These are phyloP conservation scores for Lentinula guzmanii DNA, from an alignment of 768 basidiomycete species.

Conservation along the genomic window DNA sequence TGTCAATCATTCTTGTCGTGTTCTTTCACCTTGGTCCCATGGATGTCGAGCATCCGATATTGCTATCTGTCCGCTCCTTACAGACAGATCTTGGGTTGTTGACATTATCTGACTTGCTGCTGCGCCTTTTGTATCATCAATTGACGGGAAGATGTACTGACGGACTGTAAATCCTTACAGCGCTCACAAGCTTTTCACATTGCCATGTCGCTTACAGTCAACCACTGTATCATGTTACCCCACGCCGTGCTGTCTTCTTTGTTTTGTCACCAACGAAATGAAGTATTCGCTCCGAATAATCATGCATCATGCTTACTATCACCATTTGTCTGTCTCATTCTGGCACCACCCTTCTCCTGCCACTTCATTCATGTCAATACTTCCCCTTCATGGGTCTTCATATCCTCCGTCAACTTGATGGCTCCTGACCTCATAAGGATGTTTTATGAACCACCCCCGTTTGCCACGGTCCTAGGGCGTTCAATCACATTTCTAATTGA, in stretches of 20 bases:
- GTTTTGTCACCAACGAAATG: background rate
- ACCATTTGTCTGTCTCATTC: background rate
- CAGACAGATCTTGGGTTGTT: background rate
- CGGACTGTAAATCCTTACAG: background rate
- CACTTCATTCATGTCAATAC: background rate
- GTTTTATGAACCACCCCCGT: background rate
- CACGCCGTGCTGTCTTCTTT: background rate
- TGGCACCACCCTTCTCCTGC: background rate
- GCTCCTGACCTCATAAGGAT: background rate
- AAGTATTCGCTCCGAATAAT: background rate
- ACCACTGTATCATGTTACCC: background rate
- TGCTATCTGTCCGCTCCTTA: background rate
- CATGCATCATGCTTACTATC: background rate
- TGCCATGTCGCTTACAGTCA: background rate
- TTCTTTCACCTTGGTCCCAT: background rate
- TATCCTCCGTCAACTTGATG: background rate
- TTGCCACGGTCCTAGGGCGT: background rate
- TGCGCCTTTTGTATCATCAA: background rate
- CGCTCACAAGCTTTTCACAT: background rate
- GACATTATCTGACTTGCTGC: background rate
- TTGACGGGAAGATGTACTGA: background rate
- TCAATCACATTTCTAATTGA: background rate
- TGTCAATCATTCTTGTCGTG: background rate
- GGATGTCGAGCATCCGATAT: background rate
- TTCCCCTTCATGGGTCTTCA: background rate